Evolutionary conservation across 1,139 yeast species (phyloP), one percentile per base, ranked within the genome.

Genomic region (Geotrichum phurueaensis): DNA sequence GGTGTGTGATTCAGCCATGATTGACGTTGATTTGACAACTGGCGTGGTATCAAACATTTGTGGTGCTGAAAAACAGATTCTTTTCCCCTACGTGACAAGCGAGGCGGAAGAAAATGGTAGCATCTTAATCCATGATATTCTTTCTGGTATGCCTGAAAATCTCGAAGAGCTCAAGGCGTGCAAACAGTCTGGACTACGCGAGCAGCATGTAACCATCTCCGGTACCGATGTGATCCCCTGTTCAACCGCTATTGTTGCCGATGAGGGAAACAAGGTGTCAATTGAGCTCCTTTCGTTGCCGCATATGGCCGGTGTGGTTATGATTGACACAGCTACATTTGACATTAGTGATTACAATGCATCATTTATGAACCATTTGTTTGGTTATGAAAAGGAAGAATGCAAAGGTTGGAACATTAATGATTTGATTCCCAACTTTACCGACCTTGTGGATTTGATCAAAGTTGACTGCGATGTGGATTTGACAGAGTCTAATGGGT

Each of bases 221-320:
- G 63, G 63, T 15, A 56, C 56, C 13, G 59, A 53, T 7, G 58
- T 58, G n/a, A 57, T 61, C 10, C 63, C 63, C 13, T 58, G 61
- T 47, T 47, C 58, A 4, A 55, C 55, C n/a, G 53, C 53, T 33
- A 25, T 51, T 31, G 54, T 51, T 27, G n/a, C 20, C 20, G 5
- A 33, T 25, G 50, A 56, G 22, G 36, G 12, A 12, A 22, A 50
- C 18, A 60, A 49, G n/a, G 23, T 56, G 48, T 53, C 58, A 6
- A 43, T 61, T 15, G 56, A 59, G 36, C 56, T 61, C 47, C 49
- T 66, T 67, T 81, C 94, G 1, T 73, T 89, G 64, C 97, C 96
- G 0, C 89, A 89, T 70, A 89, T 90, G 68, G 95, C 96, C 0
- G 97, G 97, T 43, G 83, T 89, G 25, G 84, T 90, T 68, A 85